A percentile compares a stretch with the other conserved stretches of the same genome.
Conservation (phyloP, 306 rosid genomes). For the barrel medic (Medicago truncatula) region DNA sequence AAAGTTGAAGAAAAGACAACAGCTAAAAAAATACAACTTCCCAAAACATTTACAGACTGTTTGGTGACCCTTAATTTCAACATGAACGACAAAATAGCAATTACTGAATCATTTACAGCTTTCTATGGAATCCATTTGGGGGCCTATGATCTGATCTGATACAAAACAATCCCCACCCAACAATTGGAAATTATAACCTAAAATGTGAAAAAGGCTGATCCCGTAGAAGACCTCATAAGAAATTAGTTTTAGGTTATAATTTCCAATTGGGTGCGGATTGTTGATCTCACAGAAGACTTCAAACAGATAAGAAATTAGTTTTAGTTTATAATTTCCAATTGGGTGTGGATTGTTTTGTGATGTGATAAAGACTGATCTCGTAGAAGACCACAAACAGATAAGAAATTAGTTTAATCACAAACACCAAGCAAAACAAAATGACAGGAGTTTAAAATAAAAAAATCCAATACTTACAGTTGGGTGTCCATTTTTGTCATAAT, state of each 20-base stretch:
- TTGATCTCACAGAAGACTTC: background rate
- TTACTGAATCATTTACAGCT: background rate
- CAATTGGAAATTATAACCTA: background rate
- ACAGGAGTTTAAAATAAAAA: conserved; percentile 1
- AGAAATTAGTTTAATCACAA: background rate
- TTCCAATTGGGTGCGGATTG: no score
- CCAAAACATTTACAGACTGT: background rate
- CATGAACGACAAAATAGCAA: no score
- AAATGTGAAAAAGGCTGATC: background rate
- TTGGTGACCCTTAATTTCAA: background rate
- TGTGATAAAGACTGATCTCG: no score
- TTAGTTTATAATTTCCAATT: no score
- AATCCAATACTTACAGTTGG: conserved; percentile 69
- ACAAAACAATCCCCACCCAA: background rate
- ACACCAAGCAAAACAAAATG: background rate
- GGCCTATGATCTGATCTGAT: background rate
- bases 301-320: background rate
- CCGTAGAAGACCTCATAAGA: no score
- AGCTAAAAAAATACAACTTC: background rate
- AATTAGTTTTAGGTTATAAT: no score
- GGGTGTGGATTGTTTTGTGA: no score
- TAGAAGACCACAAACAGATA: background rate
- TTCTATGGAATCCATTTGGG: background rate
- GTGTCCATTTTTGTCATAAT: conserved; percentile 88
- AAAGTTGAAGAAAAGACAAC: background rate